These are phyloP conservation scores for Leccinum subrobustum DNA, from an alignment of 1,284 basidiomycete genomes.

Conservation along the genomic window DNA sequence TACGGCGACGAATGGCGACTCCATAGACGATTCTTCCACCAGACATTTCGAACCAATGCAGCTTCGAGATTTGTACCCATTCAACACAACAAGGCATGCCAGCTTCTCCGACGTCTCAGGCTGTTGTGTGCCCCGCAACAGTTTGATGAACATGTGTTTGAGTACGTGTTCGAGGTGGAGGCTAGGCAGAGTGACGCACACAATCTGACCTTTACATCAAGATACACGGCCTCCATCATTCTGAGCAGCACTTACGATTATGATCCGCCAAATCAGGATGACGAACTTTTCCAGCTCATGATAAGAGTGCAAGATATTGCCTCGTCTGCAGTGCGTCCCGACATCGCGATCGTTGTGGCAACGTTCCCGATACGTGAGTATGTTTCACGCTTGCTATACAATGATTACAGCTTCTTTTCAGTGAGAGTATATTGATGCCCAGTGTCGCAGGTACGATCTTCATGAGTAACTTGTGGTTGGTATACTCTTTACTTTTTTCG, in stretches of 20 bases:
- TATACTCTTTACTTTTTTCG: neutral
- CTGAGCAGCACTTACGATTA: neutral
- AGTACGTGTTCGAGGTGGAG: neutral
- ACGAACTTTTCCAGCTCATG: neutral
- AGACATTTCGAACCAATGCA: neutral
- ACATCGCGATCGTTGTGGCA: neutral
- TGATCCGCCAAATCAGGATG: neutral
- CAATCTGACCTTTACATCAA: neutral
- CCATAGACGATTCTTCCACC: neutral
- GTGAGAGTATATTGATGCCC: neutral
- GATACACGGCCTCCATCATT: neutral
- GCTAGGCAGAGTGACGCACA: neutral
- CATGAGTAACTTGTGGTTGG: conserved; percentile 5
- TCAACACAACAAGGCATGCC: neutral
- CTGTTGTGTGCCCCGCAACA: neutral
- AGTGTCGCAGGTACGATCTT: neutral
- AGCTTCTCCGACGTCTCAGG: neutral
- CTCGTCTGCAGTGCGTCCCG: neutral
- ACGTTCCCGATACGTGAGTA: conserved; percentile 18
- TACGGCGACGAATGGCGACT: neutral
- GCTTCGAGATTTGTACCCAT: neutral
- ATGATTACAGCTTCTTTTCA: neutral
- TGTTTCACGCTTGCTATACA: neutral
- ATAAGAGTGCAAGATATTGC: neutral
- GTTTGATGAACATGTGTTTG: neutral